phyloP scores from a whole-genome alignment of 2,329 filamentous ascomycete species.

The Trichoderma lentiforme region DNA sequence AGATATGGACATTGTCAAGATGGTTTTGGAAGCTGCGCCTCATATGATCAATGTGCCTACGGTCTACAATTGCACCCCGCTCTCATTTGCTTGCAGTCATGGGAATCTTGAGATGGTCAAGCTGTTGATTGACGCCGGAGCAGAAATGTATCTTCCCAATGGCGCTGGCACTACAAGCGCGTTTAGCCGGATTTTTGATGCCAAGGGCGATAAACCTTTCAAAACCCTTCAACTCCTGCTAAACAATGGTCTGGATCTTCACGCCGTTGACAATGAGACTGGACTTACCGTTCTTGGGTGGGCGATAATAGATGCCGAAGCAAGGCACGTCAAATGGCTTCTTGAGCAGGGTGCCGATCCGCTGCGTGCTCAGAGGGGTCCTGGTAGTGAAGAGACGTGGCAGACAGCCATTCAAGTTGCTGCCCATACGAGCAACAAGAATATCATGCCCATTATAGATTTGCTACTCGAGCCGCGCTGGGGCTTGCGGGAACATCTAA shows the following conservation, averaged over 20 bases:
- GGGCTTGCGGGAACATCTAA: conserved; percentile 21
- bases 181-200: conserved; percentile 12
- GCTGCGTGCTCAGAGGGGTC: conserved; percentile 17
- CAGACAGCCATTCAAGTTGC: conserved; percentile 21
- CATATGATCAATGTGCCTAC: conserved; percentile 21
- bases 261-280: conserved; percentile 15
- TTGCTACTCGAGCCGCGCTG: conserved; percentile 22
- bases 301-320: conserved; percentile 20
- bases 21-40: conserved; percentile 22
- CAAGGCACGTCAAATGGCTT: conserved; percentile 22
- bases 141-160: conserved; percentile 17
- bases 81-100: conserved; percentile 20
- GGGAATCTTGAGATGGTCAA: conserved; percentile 18
- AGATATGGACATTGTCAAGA: conserved; percentile 20
- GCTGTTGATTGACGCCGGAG: conserved; percentile 24
- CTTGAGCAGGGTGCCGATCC: conserved; percentile 25
- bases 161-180: conserved; percentile 18
- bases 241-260: conserved; percentile 22
- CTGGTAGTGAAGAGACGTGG: conserved; percentile 18
- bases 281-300: conserved; percentile 22
- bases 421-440: background rate
- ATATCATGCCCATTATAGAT: conserved; percentile 15
- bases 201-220: background rate
- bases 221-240: conserved; percentile 22
- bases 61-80: conserved; percentile 19